Conservation (phyloP, 768 basidiomycete genomes). For the Termitomyces sp. region DNA sequence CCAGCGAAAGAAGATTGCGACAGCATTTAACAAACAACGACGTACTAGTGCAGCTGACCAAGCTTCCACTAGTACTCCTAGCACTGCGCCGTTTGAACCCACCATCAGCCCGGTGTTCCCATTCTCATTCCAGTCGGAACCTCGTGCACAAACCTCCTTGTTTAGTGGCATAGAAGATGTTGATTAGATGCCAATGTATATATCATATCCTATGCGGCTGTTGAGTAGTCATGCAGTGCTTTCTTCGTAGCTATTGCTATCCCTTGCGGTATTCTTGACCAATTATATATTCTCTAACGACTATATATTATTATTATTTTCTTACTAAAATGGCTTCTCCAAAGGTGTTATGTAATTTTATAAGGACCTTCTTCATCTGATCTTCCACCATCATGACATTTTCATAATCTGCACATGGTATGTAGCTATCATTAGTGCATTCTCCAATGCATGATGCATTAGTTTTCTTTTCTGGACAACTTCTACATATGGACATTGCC, state of each 20-base stretch:
- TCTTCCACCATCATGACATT: too few species aligned
- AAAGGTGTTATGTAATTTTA: too few species aligned
- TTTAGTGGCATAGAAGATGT: slow-evolving; percentile 27
- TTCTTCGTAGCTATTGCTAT: not conserved
- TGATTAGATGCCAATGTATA: slow-evolving; percentile 20
- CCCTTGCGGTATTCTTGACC: not conserved
- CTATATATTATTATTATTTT: too few species aligned
- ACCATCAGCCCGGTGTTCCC: not conserved
- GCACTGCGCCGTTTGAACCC: not conserved
- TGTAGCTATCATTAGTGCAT: too few species aligned
- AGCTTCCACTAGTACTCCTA: not conserved
- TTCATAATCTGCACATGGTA: too few species aligned
- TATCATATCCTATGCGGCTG: not conserved
- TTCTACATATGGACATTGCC: not conserved
- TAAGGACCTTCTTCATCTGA: too few species aligned
- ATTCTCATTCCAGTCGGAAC: not conserved
- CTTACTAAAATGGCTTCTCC: too few species aligned
- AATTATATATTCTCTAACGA: not conserved
- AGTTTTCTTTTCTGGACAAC: too few species aligned
- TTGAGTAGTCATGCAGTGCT: not conserved
- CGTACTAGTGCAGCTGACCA: slow-evolving; percentile 13
- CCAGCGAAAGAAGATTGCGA: slow-evolving; percentile 39
- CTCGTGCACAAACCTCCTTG: not conserved
- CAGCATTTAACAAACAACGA: slow-evolving; percentile 18
- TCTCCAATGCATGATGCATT: too few species aligned